Conservation (phyloP, 148 eudicot genomes). For the Drosera capensis region DNA sequence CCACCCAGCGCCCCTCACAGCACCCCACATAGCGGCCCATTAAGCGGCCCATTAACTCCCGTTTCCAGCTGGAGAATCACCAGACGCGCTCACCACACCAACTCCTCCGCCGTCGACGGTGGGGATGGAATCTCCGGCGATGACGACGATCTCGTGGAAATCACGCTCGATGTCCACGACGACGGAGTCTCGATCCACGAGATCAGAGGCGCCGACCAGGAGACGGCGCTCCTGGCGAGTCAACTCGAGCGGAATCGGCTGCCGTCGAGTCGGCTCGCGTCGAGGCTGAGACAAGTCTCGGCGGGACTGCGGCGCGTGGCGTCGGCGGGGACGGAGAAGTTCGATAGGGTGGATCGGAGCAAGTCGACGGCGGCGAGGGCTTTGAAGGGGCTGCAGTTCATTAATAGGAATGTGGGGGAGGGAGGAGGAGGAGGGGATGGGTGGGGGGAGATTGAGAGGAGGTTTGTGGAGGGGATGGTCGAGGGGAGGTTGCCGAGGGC, state of each 20-base stretch:
- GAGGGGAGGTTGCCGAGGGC: constrained; percentile 26
- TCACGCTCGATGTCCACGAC: constrained; percentile 38
- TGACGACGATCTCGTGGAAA: constrained; percentile 25
- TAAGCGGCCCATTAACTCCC: too few species aligned
- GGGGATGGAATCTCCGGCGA: constrained; percentile 3
- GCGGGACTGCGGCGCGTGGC: constrained; percentile 32
- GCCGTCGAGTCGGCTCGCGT: constrained; percentile 25
- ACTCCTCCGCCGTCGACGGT: too few species aligned
- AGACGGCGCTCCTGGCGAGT: constrained; percentile 20
- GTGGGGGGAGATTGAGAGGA: constrained; percentile 23
- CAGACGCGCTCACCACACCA: too few species aligned
- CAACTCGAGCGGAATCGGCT: constrained; percentile 18
- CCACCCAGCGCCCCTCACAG: too few species aligned
- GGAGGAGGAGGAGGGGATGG: constrained; percentile 32
- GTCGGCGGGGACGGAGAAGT: constrained; percentile 10
- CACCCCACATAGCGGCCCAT: too few species aligned
- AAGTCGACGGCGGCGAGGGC: constrained; percentile 37
- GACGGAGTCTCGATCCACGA: constrained; percentile 36
- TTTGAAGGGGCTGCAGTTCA: constrained; percentile 28
- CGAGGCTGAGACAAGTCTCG: constrained; percentile 29
- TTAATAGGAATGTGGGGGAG: constrained; percentile 25
- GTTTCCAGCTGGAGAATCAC: too few species aligned
- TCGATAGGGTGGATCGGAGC: constrained; percentile 15
- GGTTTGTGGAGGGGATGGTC: constrained; percentile 19
- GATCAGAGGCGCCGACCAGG: constrained; percentile 27